A percentile compares a stretch with the other conserved stretches of the same genome.
These are phyloP conservation scores for Leptoxyphium fumago DNA, from an alignment of 2,329 filamentous ascomycete genomes.

Conservation along the genomic window DNA sequence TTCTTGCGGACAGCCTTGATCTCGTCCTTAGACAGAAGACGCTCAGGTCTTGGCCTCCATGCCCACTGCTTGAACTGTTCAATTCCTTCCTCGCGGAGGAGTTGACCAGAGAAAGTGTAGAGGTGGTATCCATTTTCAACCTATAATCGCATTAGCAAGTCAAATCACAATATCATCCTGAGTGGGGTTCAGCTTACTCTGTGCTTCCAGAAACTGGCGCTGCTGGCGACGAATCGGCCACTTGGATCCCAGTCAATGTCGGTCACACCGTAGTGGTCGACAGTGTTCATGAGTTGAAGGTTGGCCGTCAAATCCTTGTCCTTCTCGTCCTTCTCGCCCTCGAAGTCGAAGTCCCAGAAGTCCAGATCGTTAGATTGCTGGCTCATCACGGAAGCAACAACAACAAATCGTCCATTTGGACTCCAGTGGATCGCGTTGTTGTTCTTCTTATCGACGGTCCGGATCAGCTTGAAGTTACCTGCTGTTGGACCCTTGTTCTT, in stretches of 20 bases:
- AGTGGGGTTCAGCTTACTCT: slow-evolving; percentile 45
- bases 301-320: slow-evolving; percentile 94
- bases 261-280: slow-evolving; percentile 93
- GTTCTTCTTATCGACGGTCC: slow-evolving; percentile 96
- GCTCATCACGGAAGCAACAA: slow-evolving; percentile 84
- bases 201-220: slow-evolving; percentile 92
- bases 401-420: slow-evolving; percentile 84
- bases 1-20: slow-evolving; percentile 98
- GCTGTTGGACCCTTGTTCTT: slow-evolving; percentile 69
- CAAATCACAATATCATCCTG: background rate
- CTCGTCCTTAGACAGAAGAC: slow-evolving; percentile 90
- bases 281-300: slow-evolving; percentile 83
- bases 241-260: slow-evolving; percentile 98
- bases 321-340: slow-evolving; percentile 84
- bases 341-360: slow-evolving; percentile 95
- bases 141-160: slow-evolving; percentile 30
- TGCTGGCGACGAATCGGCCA: slow-evolving; percentile 83
- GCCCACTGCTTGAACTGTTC: slow-evolving; percentile 97
- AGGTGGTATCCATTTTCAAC: slow-evolving; percentile 99
- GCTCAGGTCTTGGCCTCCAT: slow-evolving; percentile 83
- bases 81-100: slow-evolving; percentile 76
- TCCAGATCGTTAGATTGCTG: slow-evolving; percentile 90
- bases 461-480: slow-evolving; percentile 92
- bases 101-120: slow-evolving; percentile 88
- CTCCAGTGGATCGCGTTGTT: slow-evolving; percentile 99